These are phyloP conservation scores for Lepiota venenata DNA, from an alignment of 768 basidiomycete genomes.

Conservation along the genomic window DNA sequence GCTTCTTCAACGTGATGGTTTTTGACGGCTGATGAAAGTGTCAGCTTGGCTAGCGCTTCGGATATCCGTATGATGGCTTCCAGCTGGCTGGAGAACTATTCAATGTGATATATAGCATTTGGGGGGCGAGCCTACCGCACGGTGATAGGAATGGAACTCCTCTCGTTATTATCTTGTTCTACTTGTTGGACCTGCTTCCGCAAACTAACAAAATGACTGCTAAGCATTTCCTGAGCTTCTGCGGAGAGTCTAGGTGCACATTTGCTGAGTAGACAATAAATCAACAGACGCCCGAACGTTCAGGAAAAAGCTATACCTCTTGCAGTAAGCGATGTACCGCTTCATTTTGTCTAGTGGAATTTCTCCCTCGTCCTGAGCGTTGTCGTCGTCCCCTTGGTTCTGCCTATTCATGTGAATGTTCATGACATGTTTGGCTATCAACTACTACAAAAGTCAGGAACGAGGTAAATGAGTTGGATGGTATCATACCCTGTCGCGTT, in stretches of 20 bases:
- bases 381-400: constrained; percentile 57
- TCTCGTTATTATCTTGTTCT: constrained; percentile 94
- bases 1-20: constrained; percentile 97
- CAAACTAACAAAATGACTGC: constrained; percentile 90
- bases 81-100: constrained; percentile 57
- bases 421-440: constrained; percentile 97
- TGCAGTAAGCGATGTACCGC: constrained; percentile 94
- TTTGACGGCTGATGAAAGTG: constrained; percentile 80
- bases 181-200: constrained; percentile 94
- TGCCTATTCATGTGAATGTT: constrained; percentile 97
- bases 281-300: background rate
- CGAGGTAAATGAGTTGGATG: constrained; percentile 3
- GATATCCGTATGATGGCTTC: constrained; percentile 99
- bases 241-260: constrained; percentile 92
- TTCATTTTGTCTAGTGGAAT: constrained; percentile 99
- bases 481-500: constrained; percentile 73
- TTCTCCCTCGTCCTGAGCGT: constrained; percentile 74
- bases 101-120: background rate
- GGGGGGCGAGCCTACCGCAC: constrained; percentile 62
- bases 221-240: constrained; percentile 95
- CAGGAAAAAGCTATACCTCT: constrained; percentile 54
- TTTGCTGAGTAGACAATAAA: constrained; percentile 52
- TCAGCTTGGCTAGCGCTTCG: constrained; percentile 93
- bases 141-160: constrained; percentile 97
- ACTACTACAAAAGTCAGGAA: constrained; percentile 56